These are phyloP conservation scores for Lathyrus oleraceus DNA, from an alignment of 306 rosid species.

Conservation along the genomic window DNA sequence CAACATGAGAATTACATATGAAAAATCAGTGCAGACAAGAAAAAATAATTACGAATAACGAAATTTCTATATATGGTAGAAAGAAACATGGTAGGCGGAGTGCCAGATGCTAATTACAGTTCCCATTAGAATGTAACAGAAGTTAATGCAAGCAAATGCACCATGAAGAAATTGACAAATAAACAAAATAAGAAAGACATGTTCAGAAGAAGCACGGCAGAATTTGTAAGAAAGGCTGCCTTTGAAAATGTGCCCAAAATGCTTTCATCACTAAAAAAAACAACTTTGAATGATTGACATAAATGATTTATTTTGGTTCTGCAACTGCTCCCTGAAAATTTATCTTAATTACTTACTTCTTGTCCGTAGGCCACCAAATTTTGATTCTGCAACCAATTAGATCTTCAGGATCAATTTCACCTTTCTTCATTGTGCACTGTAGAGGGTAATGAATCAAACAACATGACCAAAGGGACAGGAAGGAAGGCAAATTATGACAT, in stretches of 20 bases:
- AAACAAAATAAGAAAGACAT: constrained; percentile 11
- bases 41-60: background rate
- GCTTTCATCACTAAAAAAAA: constrained; percentile 25
- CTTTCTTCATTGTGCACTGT: constrained; percentile 64
- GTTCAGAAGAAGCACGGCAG: constrained; percentile 9
- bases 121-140: constrained; percentile 17
- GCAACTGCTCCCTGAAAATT: constrained; percentile 27
- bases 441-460: constrained; percentile 37
- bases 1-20: constrained; percentile 26
- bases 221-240: constrained; percentile 2
- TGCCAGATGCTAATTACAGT: background rate
- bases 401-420: constrained; percentile 72
- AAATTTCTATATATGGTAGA: constrained; percentile 20
- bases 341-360: constrained; percentile 55
- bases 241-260: constrained; percentile 10
- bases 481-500: constrained; percentile 3
- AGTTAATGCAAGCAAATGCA: constrained; percentile 2
- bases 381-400: constrained; percentile 89
- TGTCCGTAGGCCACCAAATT: constrained; percentile 99
- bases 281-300: constrained; percentile 19
- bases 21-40: background rate
- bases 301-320: constrained; percentile 30
- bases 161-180: constrained; percentile 21
- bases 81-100: constrained; percentile 13
- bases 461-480: constrained; percentile 13